Evolutionary conservation across 1,284 basidiomycete species (phyloP), one percentile per base, ranked within the genome.

Genomic region (Tremellales sp.): DNA sequence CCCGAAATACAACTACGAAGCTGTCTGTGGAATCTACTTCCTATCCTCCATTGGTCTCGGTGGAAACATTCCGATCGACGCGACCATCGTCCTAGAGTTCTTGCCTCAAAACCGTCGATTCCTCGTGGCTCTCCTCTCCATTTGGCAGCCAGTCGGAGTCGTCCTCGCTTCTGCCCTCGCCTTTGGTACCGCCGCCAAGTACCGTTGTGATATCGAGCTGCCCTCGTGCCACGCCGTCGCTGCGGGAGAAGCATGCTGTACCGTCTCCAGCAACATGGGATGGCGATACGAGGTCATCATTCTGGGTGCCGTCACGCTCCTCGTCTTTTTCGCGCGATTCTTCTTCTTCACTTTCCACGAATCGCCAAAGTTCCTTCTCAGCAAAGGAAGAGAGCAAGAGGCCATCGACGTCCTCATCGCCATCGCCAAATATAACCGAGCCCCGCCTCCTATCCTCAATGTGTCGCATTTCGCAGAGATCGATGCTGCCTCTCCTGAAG

Each of bases 351-450:
- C 76, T n/a, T 77, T 89, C 41, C 75, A 82, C 48, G 86, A 89
- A 66, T 82, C 81, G 46, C 85, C 85, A 4, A 85, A 85, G 65
- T 87, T 77, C 68, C 77, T 90, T 25, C 79, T 89, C 65, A 81
- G 81, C 5, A 79, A 81, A 48, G 86, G 86, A 1, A 74, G 75
- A 31, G 86, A 89, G 56, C 77, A 76, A 13, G 79, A 83, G 41
- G 87, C 87, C 0, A 80, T 90, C 21, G 78, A 78, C 14, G 77
- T 87, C 41, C 72, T 91, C 19, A 78, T 82, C 50, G 75, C 75
- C 25, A 78, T 90, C 16, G 87, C 87, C 2, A 68, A 70, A 26
- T 85, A 81, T 70, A 90, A 93, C 63, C 53, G 49, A 33, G 55
- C 57, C 13, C 53, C 66, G n/a, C 40, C 65, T 13, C 72, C 71